Evolutionary conservation across 371 early-diverging fungal genomes (phyloP), one percentile per base, ranked within the genome.

Genomic region (Choanephora cucurbitarum): DNA sequence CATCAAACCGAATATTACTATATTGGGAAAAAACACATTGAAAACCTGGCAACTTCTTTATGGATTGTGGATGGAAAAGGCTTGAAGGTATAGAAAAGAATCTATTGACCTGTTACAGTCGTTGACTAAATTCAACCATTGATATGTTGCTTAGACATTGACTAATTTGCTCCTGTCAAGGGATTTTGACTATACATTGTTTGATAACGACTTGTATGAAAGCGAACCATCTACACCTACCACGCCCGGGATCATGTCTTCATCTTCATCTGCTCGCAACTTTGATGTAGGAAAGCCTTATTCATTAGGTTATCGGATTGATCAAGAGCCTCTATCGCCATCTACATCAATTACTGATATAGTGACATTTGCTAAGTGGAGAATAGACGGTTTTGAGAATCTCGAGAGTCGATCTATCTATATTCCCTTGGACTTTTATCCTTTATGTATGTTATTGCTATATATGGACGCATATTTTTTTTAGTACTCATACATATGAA

Each of bases 401-500:
- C 50, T 72, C 2, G 55, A 48, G 19, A 59, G 59, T 15, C 55
- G 75, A 23, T 67, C 77, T 1, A 59, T 87, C 44, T 64, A 74
- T 49, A 83, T 91, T 34, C 77, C 83, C 0, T 62, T 88, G n/a
- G 94, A 92, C 40, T 93, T 89, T 64, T 90, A 89, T 64, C 92
- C 92, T 6, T 75, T 91, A 48, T 83, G 91, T 91, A 75, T 69
- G 72, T 62, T 8, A 46, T 40, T 40, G 14, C n/a, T 21, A 5
- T 13, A 46, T 19, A 28, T 3, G 9, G 21, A 23, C 8, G 34
- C 8, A 15, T 6, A 15, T 10, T 19, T 34, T 15, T 28, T 5
- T 28, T 7, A 28, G 7, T 28, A 28, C 28, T 28, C 28, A 28
- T 7, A 41, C n/a, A 11, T n/a, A n/a, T n/a, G n/a, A n/a, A 22